phyloP scores from a whole-genome alignment of 352 stramenopile species.

The Globisporangium orthogonon region DNA sequence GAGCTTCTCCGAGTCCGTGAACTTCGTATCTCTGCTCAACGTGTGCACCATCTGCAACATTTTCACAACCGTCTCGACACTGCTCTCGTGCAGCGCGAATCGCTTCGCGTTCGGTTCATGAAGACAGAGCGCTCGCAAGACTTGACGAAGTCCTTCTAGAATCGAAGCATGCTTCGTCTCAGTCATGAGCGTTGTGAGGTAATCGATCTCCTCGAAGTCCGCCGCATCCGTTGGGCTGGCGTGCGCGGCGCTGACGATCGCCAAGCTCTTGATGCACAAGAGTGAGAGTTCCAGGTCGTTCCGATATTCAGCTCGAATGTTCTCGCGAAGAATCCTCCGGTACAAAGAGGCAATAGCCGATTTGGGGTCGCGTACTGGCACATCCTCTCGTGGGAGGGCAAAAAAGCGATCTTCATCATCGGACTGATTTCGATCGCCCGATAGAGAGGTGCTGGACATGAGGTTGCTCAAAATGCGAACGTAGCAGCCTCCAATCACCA shows the following conservation, averaged over 20 bases:
- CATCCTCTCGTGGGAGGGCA: slow-evolving; percentile 36
- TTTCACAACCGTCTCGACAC: slow-evolving; percentile 42
- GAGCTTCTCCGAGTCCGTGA: slow-evolving; percentile 25
- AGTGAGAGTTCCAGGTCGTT: slow-evolving; percentile 59
- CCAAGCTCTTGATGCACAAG: slow-evolving; percentile 53
- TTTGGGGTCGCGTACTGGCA: slow-evolving; percentile 47
- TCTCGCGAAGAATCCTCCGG: slow-evolving; percentile 70
- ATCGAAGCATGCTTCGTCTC: slow-evolving; percentile 58
- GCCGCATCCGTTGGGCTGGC: slow-evolving; percentile 23
- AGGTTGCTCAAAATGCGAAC: slow-evolving; percentile 61
- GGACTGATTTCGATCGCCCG: slow-evolving; percentile 25
- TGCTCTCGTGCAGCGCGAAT: slow-evolving; percentile 27
- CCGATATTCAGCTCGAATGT: slow-evolving; percentile 58
- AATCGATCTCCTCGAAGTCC: slow-evolving; percentile 65
- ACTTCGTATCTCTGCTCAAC: slow-evolving; percentile 21
- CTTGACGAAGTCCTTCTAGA: slow-evolving; percentile 47
- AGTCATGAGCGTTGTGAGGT: slow-evolving; percentile 55
- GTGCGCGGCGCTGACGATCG: slow-evolving; percentile 54
- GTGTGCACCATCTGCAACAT: slow-evolving; percentile 64
- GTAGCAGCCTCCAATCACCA: slow-evolving; percentile 89
- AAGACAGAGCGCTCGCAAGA: slow-evolving; percentile 47
- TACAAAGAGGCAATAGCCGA: slow-evolving; percentile 55
- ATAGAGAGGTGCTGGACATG: slow-evolving; percentile 33
- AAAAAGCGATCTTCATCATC: slow-evolving; percentile 46
- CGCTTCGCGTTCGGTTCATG: slow-evolving; percentile 47